Base-by-base conservation (phyloP, 345 rosid genomes). In the Populus deltoides region DNA sequence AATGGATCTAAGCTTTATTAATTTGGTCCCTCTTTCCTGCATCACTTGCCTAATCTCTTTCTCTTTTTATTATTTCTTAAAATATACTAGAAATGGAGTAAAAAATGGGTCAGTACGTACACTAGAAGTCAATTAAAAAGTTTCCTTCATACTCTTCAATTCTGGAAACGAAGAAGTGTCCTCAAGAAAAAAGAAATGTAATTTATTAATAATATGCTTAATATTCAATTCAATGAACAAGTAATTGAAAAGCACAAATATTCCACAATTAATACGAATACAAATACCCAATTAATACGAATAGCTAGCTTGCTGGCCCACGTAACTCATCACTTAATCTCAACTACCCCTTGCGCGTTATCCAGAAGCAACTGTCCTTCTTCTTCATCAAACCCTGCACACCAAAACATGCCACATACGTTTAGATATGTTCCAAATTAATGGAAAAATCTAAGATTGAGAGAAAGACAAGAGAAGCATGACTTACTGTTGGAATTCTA, bases 401-500 rank as follows among this genome's bases (percentile, higher is more conserved):
- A 3, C 5, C 27, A 57, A 57, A 22, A n/a, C 13, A 57, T 53
- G 62, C 3, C 12, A 57, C 1, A n/a, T n/a, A n/a, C n/a, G 31
- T 8, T 3, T 3, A n/a, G 62, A 0, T 8, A 57, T 57, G 13
- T 57, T 55, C 10, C 62, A 57, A 3, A n/a, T 22, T n/a, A n/a
- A n/a, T n/a, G 62, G 27, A 8, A n/a, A 57, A 8, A 8, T n/a
- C 2, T 10, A 57, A 10, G 62, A n/a, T 57, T 8, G 29, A 17
- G 24, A 68, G 59, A 29, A 1, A 15, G n/a, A 5, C 27, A 20
- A 2, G 38, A 31, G 9, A n/a, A 7, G 5, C 36, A 22, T 17
- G 2, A 80, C 90, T 79, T 76, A 88, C 93, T 85, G 85, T 17
- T 68, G 39, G 71, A 27, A 91, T 47, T 89, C 93, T 1, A 91